phyloP scores from a whole-genome alignment of 2,329 filamentous ascomycete species.

The Penicillium sp. region DNA sequence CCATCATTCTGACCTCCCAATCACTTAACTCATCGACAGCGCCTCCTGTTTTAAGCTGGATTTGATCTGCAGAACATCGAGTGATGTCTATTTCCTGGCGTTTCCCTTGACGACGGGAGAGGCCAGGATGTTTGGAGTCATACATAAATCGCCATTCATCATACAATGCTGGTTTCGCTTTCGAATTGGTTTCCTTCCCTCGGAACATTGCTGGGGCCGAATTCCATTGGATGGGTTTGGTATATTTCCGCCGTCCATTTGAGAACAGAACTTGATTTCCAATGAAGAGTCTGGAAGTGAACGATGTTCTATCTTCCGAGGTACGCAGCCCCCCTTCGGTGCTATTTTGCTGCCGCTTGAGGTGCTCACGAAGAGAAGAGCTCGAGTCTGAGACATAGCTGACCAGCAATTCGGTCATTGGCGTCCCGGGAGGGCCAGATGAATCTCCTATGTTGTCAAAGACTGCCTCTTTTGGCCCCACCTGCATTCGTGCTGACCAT shows the following conservation, averaged over 20 bases:
- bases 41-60: background rate
- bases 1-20: constrained; percentile 39
- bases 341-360: background rate
- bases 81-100: background rate
- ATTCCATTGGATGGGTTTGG: constrained; percentile 5
- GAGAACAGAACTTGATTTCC: background rate
- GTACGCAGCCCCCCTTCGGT: background rate
- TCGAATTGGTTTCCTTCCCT: background rate
- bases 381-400: constrained; percentile 18
- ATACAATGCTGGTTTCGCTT: background rate
- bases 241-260: background rate
- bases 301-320: background rate
- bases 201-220: constrained; percentile 4
- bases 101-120: background rate
- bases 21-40: constrained; percentile 26
- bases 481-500: constrained; percentile 42
- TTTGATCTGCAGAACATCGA: background rate
- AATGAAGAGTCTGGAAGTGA: background rate
- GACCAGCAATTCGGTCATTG: constrained; percentile 30
- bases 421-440: constrained; percentile 39
- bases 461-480: constrained; percentile 23
- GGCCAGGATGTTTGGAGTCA: background rate
- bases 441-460: constrained; percentile 20
- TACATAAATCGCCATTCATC: constrained; percentile 3
- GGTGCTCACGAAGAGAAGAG: background rate